Evolutionary conservation across 2,329 filamentous ascomycete genomes (phyloP).

Genomic region (Pseudopithomyces maydicus): DNA sequence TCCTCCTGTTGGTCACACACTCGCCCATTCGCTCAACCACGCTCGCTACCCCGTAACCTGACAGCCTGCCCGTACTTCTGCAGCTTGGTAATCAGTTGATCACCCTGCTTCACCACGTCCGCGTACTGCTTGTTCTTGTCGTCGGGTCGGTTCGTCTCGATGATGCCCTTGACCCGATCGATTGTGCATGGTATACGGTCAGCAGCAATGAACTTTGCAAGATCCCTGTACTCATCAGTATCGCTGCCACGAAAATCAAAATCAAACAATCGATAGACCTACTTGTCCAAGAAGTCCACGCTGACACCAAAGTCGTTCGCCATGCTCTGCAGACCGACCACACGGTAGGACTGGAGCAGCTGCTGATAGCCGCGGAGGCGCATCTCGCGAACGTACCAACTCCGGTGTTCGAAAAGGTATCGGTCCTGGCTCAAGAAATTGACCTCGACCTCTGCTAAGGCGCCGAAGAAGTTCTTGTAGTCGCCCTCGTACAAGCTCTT

Average conservation of each 20-base stretch:
- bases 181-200: conserved; percentile 96
- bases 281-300: conserved; percentile 95
- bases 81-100: conserved; percentile 96
- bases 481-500: conserved; percentile 91
- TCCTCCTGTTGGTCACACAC: not conserved
- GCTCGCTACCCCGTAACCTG: conserved; percentile 89
- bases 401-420: conserved; percentile 92
- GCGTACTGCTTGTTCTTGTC: conserved; percentile 99
- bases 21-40: conserved; percentile 60
- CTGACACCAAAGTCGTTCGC: conserved; percentile 95
- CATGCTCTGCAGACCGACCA: conserved; percentile 97
- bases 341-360: conserved; percentile 93
- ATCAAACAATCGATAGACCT: conserved; percentile 47
- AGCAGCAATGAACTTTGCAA: conserved; percentile 95
- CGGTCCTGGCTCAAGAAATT: conserved; percentile 92
- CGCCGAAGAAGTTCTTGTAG: conserved; percentile 92
- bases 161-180: conserved; percentile 93
- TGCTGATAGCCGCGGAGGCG: conserved; percentile 94
- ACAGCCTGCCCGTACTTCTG: conserved; percentile 99
- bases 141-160: conserved; percentile 96
- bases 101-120: conserved; percentile 95
- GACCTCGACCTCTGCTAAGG: conserved; percentile 88
- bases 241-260: too few species aligned
- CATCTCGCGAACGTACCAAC: conserved; percentile 99
- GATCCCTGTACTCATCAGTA: conserved; percentile 64